Base-by-base conservation (phyloP, 495 filamentous ascomycete species). In the Penicillium parvum region DNA sequence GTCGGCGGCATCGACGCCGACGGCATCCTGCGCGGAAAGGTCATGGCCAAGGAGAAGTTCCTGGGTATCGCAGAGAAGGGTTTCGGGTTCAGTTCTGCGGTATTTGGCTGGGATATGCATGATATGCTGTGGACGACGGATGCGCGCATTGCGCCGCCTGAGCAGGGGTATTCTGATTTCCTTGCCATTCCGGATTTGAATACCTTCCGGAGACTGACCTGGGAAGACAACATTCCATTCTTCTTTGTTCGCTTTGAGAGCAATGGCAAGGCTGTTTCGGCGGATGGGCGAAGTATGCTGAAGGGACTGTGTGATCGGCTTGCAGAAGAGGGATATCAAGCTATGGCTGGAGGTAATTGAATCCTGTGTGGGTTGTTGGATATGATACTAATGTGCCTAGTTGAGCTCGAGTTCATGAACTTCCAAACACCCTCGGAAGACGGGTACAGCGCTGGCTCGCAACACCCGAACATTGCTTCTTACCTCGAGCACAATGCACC, bases 31-130 rank as follows among this genome's bases (percentile, higher is more conserved):
- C 85, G 90, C 5, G 90, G 90, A 32, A 96, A 96, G 66, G 76
- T 96, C 26, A 84, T 96, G 59, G 87, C 88, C 49, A 95, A 92
- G 71, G 86, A 86, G 60, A 96, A 96, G 69, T 96, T 96, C 66
- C 67, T 95, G 8, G 86, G 83, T 6, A 78, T 95, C 43, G 84
- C 79, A 18, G 63, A 81, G 43, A 73, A 78, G 32, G 90, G 90
- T 37, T 95, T 96, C 49, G 90, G 90, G 28, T 95, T 95, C 69
- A 95, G 90, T 67, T 88, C 84, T n/a, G 87, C 94, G 38, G 77
- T 96, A 29, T 95, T 94, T 53, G 90, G 89, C 47, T 95, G 89
- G 89, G 90, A 96, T 52, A 94, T 95, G 89, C 89, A 95, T 64
- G 90, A 96, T 54, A 73, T 78, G 64, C 88, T 86, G 7, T 95